Percentiles rank a stretch among this genome's conserved stretches.
phyloP scores from a whole-genome alignment of 2,329 filamentous ascomycete species.

The Canariomyces notabilis region DNA sequence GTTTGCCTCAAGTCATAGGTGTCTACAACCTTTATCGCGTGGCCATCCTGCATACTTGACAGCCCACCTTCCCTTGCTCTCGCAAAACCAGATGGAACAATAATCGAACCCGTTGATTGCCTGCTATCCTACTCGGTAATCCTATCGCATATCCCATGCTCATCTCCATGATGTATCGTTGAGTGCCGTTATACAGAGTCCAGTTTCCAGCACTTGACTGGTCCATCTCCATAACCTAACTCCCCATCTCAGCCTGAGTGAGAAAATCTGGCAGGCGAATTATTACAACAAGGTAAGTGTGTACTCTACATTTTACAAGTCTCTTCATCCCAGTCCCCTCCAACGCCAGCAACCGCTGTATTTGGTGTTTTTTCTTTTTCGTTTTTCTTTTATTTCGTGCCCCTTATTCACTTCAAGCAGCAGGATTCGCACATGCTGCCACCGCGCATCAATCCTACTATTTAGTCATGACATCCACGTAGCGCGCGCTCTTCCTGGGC shows the following conservation, averaged over 20 bases:
- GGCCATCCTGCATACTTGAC: background rate
- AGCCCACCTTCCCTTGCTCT: background rate
- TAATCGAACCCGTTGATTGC: background rate
- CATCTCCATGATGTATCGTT: background rate
- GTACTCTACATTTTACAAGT: background rate
- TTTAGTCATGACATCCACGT: constrained; percentile 94
- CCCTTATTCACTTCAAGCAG: background rate
- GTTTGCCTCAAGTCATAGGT: too few species aligned
- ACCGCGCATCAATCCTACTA: background rate
- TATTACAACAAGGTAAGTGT: background rate
- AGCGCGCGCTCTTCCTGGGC: constrained; percentile 76
- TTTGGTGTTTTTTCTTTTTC: too few species aligned
- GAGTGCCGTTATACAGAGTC: background rate
- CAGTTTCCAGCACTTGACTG: too few species aligned
- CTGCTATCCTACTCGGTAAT: background rate
- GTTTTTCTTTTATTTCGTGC: too few species aligned
- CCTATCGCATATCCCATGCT: background rate
- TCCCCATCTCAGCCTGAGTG: background rate
- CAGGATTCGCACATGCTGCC: too few species aligned
- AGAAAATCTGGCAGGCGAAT: background rate
- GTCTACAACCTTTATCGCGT: background rate
- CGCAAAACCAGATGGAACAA: background rate
- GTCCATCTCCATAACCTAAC: background rate
- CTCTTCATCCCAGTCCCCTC: background rate
- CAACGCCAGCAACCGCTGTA: background rate